Evolutionary conservation across 73 alveolate species (phyloP).

Genomic region (Durusdinium trenchii): DNA sequence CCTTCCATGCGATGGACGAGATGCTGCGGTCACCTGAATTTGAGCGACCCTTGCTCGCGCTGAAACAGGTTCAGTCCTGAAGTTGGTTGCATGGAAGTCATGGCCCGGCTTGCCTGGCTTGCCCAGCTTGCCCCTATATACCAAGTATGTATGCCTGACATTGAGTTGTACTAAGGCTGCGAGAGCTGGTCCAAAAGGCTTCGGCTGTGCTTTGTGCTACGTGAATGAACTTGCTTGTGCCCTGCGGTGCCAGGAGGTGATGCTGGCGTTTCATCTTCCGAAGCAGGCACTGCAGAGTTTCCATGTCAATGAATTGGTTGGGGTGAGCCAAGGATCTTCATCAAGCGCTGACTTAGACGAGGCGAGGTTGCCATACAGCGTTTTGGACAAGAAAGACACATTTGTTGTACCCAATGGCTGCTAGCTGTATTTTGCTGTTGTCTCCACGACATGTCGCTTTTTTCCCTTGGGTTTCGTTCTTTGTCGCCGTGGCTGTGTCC

Average conservation of each 20-base stretch:
- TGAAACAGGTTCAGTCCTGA: slow-evolving; percentile 45
- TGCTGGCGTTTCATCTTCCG: background rate
- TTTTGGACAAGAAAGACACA: background rate
- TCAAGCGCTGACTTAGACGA: slow-evolving; percentile 46
- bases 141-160: background rate
- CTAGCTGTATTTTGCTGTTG: too few relatives aligned
- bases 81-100: background rate
- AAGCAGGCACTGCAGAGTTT: background rate
- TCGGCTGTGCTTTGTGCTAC: background rate
- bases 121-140: background rate
- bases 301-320: background rate
- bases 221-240: background rate
- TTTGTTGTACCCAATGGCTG: background rate
- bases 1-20: slow-evolving; percentile 91
- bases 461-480: too few relatives aligned
- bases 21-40: slow-evolving; percentile 80
- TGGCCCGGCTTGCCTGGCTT: background rate
- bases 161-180: background rate
- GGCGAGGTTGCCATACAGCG: background rate
- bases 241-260: background rate
- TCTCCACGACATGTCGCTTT: too few relatives aligned
- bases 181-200: slow-evolving; percentile 42
- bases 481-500: too few relatives aligned
- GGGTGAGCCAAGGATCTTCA: slow-evolving; percentile 1
- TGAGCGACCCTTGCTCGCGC: slow-evolving; percentile 88